Evolutionary conservation across 2,329 filamentous ascomycete species (phyloP).

Genomic region (Cladophialophora chaetospira): DNA sequence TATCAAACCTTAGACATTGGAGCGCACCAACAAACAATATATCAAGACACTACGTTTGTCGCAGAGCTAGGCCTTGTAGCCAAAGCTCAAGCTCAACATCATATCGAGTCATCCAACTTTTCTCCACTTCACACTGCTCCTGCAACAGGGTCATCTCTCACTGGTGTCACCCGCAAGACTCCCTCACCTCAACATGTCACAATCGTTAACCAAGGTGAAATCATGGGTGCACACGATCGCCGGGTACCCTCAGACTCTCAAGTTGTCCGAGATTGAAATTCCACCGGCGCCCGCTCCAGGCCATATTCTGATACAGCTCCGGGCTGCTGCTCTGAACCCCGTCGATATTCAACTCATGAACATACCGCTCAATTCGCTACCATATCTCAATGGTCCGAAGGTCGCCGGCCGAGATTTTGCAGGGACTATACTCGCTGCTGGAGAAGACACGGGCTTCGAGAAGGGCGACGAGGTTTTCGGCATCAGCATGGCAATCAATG

Average conservation of each 20-base stretch:
- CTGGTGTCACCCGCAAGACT: no score
- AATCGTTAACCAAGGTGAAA: conserved; percentile 16
- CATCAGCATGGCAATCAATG: conserved; percentile 16
- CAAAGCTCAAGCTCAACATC: no score
- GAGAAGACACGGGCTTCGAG: conserved; percentile 12
- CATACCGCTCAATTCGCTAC: conserved; percentile 22
- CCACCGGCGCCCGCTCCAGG: conserved; percentile 15
- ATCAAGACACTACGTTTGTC: no score
- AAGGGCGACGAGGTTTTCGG: conserved; percentile 26
- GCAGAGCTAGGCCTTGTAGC: no score
- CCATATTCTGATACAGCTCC: conserved; percentile 20
- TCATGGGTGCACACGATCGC: conserved; percentile 25
- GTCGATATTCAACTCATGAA: conserved; percentile 30
- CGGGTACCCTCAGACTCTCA: conserved; percentile 23
- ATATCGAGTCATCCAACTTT: no score
- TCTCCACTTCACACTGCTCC: no score
- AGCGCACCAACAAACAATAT: no score
- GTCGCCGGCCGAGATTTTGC: conserved; percentile 25
- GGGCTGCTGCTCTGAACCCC: conserved; percentile 23
- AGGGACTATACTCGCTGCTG: conserved; percentile 21
- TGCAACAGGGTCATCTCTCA: no score
- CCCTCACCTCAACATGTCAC: conserved; percentile 9
- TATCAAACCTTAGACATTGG: background rate
- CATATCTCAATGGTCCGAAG: conserved; percentile 21
- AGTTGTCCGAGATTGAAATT: conserved; percentile 15